These are phyloP conservation scores for Peronospora destructor DNA, from an alignment of 352 stramenopile species.

Conservation along the genomic window DNA sequence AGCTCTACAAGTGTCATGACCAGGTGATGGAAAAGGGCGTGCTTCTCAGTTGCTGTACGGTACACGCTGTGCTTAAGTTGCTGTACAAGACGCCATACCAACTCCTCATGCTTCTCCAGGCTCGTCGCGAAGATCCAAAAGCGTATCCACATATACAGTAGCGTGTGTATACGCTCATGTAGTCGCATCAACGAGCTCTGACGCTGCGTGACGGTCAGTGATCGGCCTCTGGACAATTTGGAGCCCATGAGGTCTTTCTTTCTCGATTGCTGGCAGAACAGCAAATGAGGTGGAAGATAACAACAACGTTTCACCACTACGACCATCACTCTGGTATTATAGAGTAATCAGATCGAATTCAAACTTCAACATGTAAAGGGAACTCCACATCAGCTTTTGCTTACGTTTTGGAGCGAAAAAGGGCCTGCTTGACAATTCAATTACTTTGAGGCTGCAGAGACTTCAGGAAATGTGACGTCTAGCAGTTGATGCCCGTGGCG, in stretches of 20 bases:
- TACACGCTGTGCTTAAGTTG: constrained; percentile 52
- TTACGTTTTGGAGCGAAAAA: constrained; percentile 9
- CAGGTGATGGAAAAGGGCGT: constrained; percentile 42
- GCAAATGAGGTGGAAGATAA: constrained; percentile 13
- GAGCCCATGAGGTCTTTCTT: constrained; percentile 14
- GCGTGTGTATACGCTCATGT: constrained; percentile 21
- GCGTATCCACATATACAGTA: constrained; percentile 51
- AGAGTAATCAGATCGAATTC: constrained; percentile 7
- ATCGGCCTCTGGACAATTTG: constrained; percentile 14
- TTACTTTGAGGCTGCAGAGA: no score
- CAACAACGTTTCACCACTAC: constrained; percentile 5
- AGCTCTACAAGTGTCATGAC: constrained; percentile 63
- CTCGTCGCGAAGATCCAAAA: constrained; percentile 79
- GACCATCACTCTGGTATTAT: constrained; percentile 24
- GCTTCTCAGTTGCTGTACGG: constrained; percentile 19
- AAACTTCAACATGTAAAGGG: constrained; percentile 14
- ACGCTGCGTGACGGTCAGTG: constrained; percentile 14
- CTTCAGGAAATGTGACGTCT: neutral
- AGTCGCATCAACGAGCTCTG: constrained; percentile 18
- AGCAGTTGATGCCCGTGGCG: constrained; percentile 57
- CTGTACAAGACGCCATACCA: constrained; percentile 36
- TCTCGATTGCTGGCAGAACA: constrained; percentile 2
- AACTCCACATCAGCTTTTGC: constrained; percentile 11
- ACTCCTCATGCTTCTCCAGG: constrained; percentile 52
- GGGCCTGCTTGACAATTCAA: no score